Base-by-base conservation (phyloP, 1,284 basidiomycete species). In the Moesziomyces sp. region DNA sequence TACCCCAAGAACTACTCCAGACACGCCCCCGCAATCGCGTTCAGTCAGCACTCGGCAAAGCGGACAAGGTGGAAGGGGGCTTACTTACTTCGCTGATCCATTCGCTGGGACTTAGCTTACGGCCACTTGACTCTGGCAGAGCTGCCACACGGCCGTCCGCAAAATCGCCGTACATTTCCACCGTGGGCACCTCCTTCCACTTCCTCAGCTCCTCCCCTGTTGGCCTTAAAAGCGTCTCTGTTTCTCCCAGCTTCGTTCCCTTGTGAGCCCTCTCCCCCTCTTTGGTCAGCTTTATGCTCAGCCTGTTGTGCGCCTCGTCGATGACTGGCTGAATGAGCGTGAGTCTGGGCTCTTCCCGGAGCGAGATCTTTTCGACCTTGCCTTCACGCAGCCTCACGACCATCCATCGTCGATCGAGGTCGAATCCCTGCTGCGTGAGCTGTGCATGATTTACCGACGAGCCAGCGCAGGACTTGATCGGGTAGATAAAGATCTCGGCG, bases 351-450 rank as follows among this genome's bases (percentile, higher is more conserved):
- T 80, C 78, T 26, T 79, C 69, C 6, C 69, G 43, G 46, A 80
- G 45, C 9, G 51, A 58, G 3, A 73, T 48, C 55, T 74, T 75
- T 2, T 64, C 52, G 11, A 58, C n/a, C 23, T 62, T 68, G 9
- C 52, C 60, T 0, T 30, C 46, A 0, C 49, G 53, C 8, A 38
- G 24, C 0, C 59, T n/a, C 3, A 79, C 53, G 14, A 79, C 66
- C 61, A 77, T 74, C 78, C 78, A 80, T 28, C 72, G 53, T 21
- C 77, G 60, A 47, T 80, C 78, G 33, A 77, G 63, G 24, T 79
- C 65, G 24, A 79, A 70, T 1, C 78, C 78, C 38, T 79, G 76
- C 13, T 26, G 19, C 1, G 59, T 72, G 16, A 79, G 28, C 0
- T 52, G 13, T 3, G 63, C 58, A 0, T 42, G 24, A 6, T 49